Evolutionary conservation across 176 grass and related monocot genomes (phyloP), one percentile per base, ranked within the genome.

Genomic region (Metroxylon sagu): DNA sequence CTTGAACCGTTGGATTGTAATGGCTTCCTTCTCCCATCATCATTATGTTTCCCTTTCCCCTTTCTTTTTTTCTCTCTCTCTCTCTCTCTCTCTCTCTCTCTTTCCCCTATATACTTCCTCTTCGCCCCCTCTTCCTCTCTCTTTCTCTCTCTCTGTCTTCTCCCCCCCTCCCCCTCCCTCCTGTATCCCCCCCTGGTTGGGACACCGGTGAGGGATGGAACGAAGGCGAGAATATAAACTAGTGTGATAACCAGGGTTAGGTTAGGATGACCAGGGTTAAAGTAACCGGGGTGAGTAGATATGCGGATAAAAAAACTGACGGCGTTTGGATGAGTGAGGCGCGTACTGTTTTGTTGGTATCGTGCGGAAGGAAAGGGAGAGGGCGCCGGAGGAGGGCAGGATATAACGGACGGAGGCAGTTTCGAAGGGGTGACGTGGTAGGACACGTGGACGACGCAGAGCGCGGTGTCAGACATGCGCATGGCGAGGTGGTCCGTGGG

Each of bases 181-280:
- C 21, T 23, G 21, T 23, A 23, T 23, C 53, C 50, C 26, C 53
- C 50, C 26, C 10, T 18, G 64, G 31, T 50, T 69, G 4, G 69
- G 79, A 60, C 72, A 61, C 52, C 50, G 53, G 18, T 8, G 18
- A 63, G 16, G 4, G 19, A 3, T 6, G 68, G 26, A 25, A 50
- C 0, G 16, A 52, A 59, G 50, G 62, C 26, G 55, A 0, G 64
- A 5, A 82, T 94, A 85, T 94, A 94, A 82, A 70, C 83, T 71
- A 76, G 27, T 39, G 12, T 4, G 4, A 5, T 80, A 67, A 83
- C 84, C 60, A 15, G 0, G 70, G 77, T 74, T 61, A 1, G 7
- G 8, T 28, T 21, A 23, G 16, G 0, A 16, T 50, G 18, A 65
- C 62, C 16, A 16, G 14, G 51, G 51, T 53, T 67, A 30, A 30